Evolutionary conservation across 805 yeast species (phyloP), one percentile per base, ranked within the genome.

Genomic region (Candida palmyrensis): DNA sequence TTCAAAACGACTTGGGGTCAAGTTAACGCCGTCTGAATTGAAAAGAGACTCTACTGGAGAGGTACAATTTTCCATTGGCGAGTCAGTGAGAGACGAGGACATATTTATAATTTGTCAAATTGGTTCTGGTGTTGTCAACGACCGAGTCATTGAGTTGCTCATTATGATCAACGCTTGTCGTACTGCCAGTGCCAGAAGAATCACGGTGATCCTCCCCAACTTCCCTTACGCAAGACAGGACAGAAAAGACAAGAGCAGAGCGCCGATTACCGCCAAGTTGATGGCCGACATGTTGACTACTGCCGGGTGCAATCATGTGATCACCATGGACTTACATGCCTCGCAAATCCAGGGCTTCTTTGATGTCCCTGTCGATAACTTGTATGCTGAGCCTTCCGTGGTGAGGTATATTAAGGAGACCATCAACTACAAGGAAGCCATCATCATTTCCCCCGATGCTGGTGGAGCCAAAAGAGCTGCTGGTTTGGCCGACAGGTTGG

Each of bases 381-480:
- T 84, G 46, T 84, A 84, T 49, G 90, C 90, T 15, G 94, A 84
- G 59, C 92, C 92, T 34, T 72, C 79, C 44, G 89, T 82, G 21
- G 79, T 84, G 25, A 68, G 83, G 49, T 83, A 82, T 51, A 82
- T 84, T 30, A 73, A 70, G 39, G 89, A 80, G 43, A 68, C 73
- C 35, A 63, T 77, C 32, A 71, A 72, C 44, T 70, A 62, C 42
- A 59, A 73, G 26, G 73, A 82, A 29, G 75, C 85, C n/a, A 82
- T 83, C 34, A 76, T 84, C 35, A 77, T 84, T 12, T 84, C 92
- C 1, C 94, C 94, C 5, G 94, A 84, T 62, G 94, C 92, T 6
- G 94, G 94, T 55, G 94, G 94, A 42, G 92, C 92, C 37, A 84
- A 84, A 53, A 73, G 94, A 62, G 92, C 85, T n/a, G 92, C 92